Evolutionary conservation across 2,329 filamentous ascomycete species (phyloP).

Genomic region (Penicillium sp.): DNA sequence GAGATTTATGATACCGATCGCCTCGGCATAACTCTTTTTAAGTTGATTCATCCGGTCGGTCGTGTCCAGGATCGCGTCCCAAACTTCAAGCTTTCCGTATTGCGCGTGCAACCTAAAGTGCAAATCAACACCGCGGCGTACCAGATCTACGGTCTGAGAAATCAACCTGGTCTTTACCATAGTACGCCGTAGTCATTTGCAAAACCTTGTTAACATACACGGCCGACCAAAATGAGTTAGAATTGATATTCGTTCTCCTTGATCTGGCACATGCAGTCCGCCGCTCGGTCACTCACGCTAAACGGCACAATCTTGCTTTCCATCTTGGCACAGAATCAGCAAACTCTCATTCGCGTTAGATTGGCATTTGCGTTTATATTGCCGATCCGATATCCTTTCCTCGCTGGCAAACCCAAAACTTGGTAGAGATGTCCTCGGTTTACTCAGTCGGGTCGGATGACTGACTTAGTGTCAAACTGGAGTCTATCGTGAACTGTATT

Average conservation of each 20-base stretch:
- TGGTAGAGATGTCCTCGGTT: background rate
- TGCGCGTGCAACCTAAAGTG: conserved; percentile 22
- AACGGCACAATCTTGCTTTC: conserved; percentile 6
- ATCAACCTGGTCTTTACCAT: too few species aligned
- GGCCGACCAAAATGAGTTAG: background rate
- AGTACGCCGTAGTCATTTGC: too few species aligned
- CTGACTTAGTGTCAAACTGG: background rate
- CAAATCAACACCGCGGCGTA: too few species aligned
- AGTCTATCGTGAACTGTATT: background rate
- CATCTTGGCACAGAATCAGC: conserved; percentile 26
- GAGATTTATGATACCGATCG: conserved; percentile 12
- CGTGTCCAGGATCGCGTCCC: conserved; percentile 34
- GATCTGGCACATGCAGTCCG: conserved; percentile 15
- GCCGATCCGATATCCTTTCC: conserved; percentile 25
- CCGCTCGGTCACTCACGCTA: conserved; percentile 19
- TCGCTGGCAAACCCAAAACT: conserved; percentile 1
- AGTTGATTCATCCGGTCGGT: conserved; percentile 29
- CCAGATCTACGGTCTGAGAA: too few species aligned
- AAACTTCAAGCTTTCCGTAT: conserved; percentile 23
- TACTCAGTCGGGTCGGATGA: background rate
- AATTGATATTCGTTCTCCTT: background rate
- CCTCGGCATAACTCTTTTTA: conserved; percentile 11
- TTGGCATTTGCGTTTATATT: conserved; percentile 26
- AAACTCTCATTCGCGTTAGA: conserved; percentile 23
- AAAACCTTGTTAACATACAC: background rate